Base-by-base conservation (phyloP, 2,329 filamentous ascomycete species). In the Hymenoscyphus infarciens region DNA sequence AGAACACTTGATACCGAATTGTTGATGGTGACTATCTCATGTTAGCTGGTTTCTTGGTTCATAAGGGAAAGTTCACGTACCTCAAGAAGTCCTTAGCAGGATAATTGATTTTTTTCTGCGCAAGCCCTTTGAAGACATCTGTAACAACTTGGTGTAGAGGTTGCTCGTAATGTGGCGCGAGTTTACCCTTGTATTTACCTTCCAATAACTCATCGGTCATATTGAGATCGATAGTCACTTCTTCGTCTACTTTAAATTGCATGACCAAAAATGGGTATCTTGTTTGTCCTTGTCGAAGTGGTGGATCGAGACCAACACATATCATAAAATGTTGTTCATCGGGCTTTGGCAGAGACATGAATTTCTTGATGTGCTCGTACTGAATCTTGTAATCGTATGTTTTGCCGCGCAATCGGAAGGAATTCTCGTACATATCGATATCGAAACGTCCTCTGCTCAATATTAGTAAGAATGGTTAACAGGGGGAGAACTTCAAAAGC, bases 321-420 rank as follows among this genome's bases (percentile, higher is more conserved):
- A 99, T 91, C 80, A 99, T 89, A 69, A 90, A 93, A 75, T 99
- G 95, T 71, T 95, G 86, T 69, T 99, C 95, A 75, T 99, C 95
- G n/a, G 95, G 95, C 80, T 99, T 99, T 56, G 95, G 95, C 5
- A 99, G 86, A 33, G 98, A 85, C 87, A 99, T 97, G 75, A 98
- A 98, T 77, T 98, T 98, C 82, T 99, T 99, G 79, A 98, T 92
- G 57, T 89, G 87, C 63, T 97, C 91, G 78, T 97, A 99, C 76
- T 97, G 92, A 69, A 99, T 98, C 84, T 99, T 99, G 86, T 99
- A 99, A 80, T 99, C 96, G 81, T 99, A 99, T 27, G 95, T 99
- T 80, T 99, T 99, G 73, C 95, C 95, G 68, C 95, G 94, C 66
- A 99, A 84, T 66, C 95, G 90, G 84, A 99, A 98, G 1, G 95